Evolutionary conservation across 768 basidiomycete species (phyloP), one percentile per base, ranked within the genome.

Genomic region (Hygrocybe punicea): DNA sequence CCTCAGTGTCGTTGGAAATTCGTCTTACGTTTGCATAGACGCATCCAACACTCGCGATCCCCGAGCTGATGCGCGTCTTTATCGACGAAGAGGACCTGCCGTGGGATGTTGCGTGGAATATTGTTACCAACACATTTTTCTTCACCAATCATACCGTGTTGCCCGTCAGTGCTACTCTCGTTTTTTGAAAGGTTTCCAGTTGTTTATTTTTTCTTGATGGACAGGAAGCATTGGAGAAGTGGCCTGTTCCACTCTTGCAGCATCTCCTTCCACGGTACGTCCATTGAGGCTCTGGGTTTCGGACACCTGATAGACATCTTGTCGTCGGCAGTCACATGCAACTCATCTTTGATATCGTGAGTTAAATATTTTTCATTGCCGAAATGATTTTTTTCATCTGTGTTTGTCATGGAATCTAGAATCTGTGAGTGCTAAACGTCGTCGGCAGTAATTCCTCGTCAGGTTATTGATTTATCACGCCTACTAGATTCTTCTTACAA

Each of bases 121-220:
- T 98, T 63, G 85, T 88, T 45, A 91, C 85, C 52, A 87, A 87
- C 67, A 93, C 91, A 2, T 95, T 97, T 77, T 93, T 91, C 72
- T 98, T 93, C 76, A 98, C 94, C 9, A 97, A 96, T 70, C 94
- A 93, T 72, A 93, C 91, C 7, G 94, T 98, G 29, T 78, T 97
- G 29, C 91, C 93, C 21, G 92, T 88, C 39, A 64, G 84, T 80
- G 2, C 11, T 63, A 48, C 49, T 14, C 57, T 34, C 14, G 6
- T 21, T 39, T 6, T 8, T 16, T 16, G 50, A 34, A 34, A 13
- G 39, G 23, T 24, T 4, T 6, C 45, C 14, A 16, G 16, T 36
- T 33, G 25, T 53, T 19, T 24, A 37, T 24, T 16, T n/a, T 33
- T 25, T 34, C 42, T 52, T 61, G 24, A 42, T 42, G 14, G 16